phyloP scores from a whole-genome alignment of 148 eudicot species.

The Fagopyrum esculentum region DNA sequence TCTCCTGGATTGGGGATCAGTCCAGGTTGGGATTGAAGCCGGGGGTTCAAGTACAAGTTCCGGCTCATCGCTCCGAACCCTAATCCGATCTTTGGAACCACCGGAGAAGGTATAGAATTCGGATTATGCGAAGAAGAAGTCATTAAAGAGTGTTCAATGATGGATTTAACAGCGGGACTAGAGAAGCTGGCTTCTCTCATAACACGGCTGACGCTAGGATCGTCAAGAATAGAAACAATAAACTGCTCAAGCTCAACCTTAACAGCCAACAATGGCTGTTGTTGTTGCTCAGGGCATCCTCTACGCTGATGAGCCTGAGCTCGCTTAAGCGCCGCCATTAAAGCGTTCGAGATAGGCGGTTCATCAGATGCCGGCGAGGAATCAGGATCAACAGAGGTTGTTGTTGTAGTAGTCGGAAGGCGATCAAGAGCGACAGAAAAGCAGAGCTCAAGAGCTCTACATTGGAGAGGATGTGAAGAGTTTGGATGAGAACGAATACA shows the following conservation, averaged over 20 bases:
- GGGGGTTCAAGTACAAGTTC: slow-evolving; percentile 42
- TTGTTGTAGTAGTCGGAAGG: slow-evolving; percentile 37
- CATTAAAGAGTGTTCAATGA: slow-evolving; percentile 44
- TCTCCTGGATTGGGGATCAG: slow-evolving; percentile 27
- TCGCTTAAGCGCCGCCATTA: slow-evolving; percentile 83
- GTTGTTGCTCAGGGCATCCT: slow-evolving; percentile 92
- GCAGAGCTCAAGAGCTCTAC: slow-evolving; percentile 87
- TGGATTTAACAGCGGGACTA: slow-evolving; percentile 79
- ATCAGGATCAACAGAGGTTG: neutral
- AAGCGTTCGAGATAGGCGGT: slow-evolving; percentile 79
- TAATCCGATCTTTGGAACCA: too few species aligned
- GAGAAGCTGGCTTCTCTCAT: slow-evolving; percentile 88
- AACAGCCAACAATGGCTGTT: slow-evolving; percentile 78
- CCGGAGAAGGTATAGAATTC: too few species aligned
- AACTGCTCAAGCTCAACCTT: slow-evolving; percentile 86
- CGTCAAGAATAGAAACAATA: slow-evolving; percentile 68
- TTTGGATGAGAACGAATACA: slow-evolving; percentile 89
- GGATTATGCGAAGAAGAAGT: neutral
- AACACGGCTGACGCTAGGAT: slow-evolving; percentile 85
- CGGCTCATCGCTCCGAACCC: too few species aligned
- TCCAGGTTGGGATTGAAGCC: slow-evolving; percentile 32
- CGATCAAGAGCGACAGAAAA: slow-evolving; percentile 88
- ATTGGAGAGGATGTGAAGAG: slow-evolving; percentile 93
- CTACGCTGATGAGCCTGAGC: slow-evolving; percentile 91
- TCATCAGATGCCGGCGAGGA: slow-evolving; percentile 13